Conservation (phyloP, 805 yeast genomes). For the Saturnispora ahearnii region DNA sequence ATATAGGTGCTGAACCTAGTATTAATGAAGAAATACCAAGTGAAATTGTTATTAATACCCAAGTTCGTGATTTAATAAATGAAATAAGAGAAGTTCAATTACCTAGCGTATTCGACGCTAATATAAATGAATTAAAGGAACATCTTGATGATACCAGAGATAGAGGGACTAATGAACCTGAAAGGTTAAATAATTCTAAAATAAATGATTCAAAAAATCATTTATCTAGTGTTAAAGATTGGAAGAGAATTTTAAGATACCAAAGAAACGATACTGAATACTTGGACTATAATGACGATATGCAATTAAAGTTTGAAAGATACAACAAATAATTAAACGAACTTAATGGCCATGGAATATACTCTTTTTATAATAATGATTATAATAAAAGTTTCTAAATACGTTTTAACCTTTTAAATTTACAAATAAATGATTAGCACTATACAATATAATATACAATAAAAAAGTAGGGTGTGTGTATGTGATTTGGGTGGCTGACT, state of each 20-base stretch:
- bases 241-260: background rate
- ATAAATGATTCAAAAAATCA: background rate
- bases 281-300: slow-evolving; percentile 4
- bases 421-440: slow-evolving; percentile 6
- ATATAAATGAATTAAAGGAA: background rate
- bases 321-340: background rate
- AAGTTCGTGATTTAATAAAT: background rate
- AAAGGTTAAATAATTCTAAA: background rate
- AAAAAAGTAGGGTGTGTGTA: background rate
- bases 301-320: background rate
- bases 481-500: background rate
- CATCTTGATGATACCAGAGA: background rate
- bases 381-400: no score
- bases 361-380: no score
- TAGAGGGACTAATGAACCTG: background rate
- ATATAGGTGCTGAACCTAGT: background rate
- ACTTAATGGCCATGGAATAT: no score
- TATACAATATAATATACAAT: slow-evolving; percentile 9
- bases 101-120: background rate
- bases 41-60: background rate
- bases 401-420: background rate
- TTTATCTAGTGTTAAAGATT: background rate
- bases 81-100: background rate
- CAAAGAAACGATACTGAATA: slow-evolving; percentile 1
- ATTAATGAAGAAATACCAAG: background rate